These are phyloP conservation scores for Orbilia ellipsospora DNA, from an alignment of 2,329 filamentous ascomycete genomes.

Conservation along the genomic window DNA sequence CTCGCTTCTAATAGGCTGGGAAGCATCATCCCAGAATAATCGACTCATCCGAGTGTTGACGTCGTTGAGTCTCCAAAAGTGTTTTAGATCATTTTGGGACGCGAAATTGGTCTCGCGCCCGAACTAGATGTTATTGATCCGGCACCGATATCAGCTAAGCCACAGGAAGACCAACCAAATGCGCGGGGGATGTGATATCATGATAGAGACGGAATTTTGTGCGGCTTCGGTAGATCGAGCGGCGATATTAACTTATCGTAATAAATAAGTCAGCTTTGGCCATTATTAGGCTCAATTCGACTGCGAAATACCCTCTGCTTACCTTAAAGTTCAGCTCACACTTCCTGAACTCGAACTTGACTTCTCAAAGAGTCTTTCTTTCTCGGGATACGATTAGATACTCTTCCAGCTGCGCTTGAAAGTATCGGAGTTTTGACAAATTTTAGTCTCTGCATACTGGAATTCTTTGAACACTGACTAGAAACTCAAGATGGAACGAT, in stretches of 20 bases:
- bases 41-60: conserved; percentile 27
- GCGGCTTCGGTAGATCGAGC: not conserved
- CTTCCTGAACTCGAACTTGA: too few species aligned
- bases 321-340: too few species aligned
- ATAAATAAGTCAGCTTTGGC: too few species aligned
- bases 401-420: too few species aligned
- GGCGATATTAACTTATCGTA: too few species aligned
- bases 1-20: conserved; percentile 18
- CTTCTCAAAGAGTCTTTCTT: too few species aligned
- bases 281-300: too few species aligned
- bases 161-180: too few species aligned
- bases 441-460: not conserved
- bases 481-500: conserved; percentile 13
- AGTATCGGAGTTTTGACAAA: not conserved
- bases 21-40: not conserved
- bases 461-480: not conserved
- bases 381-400: too few species aligned
- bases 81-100: conserved; percentile 12
- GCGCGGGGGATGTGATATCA: not conserved
- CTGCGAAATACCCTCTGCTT: too few species aligned
- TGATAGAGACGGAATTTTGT: not conserved
- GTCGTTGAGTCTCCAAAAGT: conserved; percentile 38
- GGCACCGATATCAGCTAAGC: too few species aligned
- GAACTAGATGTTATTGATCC: not conserved
- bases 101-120: not conserved